These are phyloP conservation scores for Noccaea caerulescens DNA, from an alignment of 345 rosid species.

Conservation along the genomic window DNA sequence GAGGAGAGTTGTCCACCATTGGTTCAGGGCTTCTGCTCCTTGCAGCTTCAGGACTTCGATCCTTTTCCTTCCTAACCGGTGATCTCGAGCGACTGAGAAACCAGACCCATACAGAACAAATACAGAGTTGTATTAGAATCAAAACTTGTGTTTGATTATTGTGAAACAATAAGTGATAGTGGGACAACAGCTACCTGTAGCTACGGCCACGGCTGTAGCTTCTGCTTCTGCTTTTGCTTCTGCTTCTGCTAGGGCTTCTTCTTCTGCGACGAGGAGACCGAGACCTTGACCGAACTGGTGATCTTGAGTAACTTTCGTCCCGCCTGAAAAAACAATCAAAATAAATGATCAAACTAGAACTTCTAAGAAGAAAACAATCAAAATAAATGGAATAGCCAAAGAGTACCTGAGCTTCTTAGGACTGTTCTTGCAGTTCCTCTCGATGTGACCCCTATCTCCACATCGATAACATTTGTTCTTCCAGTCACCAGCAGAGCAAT, in stretches of 20 bases:
- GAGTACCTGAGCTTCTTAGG: conserved; percentile 68
- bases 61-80: conserved; percentile 67
- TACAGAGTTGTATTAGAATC: neutral
- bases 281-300: conserved; percentile 55
- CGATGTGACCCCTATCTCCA: conserved; percentile 90
- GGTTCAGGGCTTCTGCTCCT: conserved; percentile 50
- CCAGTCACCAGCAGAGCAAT: conserved; percentile 95
- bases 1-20: conserved; percentile 41
- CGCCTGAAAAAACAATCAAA: conserved; percentile 40
- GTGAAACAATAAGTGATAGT: neutral
- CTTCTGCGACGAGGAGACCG: conserved; percentile 68
- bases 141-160: neutral
- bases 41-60: conserved; percentile 52
- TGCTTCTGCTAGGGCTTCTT: conserved; percentile 74
- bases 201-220: conserved; percentile 81
- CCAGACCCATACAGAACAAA: conserved; percentile 6
- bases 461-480: conserved; percentile 92
- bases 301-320: conserved; percentile 63
- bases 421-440: conserved; percentile 86
- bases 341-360: neutral
- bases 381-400: neutral
- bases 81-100: conserved; percentile 70
- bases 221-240: conserved; percentile 75
- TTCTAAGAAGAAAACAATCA: neutral
- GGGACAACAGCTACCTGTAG: conserved; percentile 51